These are phyloP conservation scores for Colletotrichum sp. DNA, from an alignment of 2,329 filamentous ascomycete species.

Conservation along the genomic window DNA sequence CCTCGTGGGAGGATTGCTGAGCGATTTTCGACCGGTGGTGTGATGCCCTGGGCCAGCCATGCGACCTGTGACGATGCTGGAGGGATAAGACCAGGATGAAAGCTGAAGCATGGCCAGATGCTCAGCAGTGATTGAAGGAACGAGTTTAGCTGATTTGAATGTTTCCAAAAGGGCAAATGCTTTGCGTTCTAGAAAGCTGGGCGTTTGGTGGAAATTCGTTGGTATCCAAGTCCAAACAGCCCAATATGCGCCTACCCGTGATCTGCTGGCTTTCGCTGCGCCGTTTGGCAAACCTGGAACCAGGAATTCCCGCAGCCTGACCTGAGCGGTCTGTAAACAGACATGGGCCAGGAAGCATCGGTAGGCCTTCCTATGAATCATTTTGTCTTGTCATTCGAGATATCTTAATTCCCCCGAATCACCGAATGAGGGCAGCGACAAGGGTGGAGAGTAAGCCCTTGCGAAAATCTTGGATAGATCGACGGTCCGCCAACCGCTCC, in stretches of 20 bases:
- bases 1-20: not conserved
- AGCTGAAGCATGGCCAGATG: not conserved
- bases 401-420: not conserved
- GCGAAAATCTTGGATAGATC: not conserved
- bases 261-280: not conserved
- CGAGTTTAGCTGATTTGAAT: not conserved
- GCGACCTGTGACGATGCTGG: not conserved
- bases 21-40: not conserved
- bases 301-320: not conserved
- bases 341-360: not conserved
- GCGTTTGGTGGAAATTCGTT: not conserved
- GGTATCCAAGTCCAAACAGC: not conserved
- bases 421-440: not conserved
- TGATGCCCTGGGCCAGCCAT: not conserved
- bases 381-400: not conserved
- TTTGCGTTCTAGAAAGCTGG: not conserved
- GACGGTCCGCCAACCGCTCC: not conserved
- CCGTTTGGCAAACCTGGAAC: not conserved
- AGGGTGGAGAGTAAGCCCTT: not conserved
- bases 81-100: not conserved
- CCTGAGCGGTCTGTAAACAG: not conserved
- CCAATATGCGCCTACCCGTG: not conserved
- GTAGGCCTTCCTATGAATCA: not conserved
- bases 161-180: not conserved
- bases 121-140: not conserved